These are phyloP conservation scores for Herpetomonas muscarum DNA, from an alignment of 208 protist species.

Conservation along the genomic window DNA sequence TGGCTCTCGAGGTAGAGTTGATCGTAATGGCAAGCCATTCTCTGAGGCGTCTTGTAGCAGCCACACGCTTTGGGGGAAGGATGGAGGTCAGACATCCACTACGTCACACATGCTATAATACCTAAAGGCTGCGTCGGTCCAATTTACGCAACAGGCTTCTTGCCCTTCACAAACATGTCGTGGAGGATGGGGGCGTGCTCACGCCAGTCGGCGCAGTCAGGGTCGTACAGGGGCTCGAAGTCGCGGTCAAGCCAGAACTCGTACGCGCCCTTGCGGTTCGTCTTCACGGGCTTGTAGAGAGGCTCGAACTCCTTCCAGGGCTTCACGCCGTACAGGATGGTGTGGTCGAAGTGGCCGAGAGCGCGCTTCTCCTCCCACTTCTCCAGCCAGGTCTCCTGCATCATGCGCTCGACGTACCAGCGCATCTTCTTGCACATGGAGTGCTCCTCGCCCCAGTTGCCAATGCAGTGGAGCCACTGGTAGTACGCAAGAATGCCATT, in stretches of 20 bases:
- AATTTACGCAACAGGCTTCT: slow-evolving; percentile 63
- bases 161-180: slow-evolving; percentile 86
- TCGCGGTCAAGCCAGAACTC: slow-evolving; percentile 86
- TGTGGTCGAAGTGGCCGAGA: slow-evolving; percentile 86
- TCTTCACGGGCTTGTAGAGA: slow-evolving; percentile 87
- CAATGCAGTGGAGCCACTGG: slow-evolving; percentile 90
- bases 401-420: slow-evolving; percentile 88
- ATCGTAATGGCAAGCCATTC: too few relatives aligned
- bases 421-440: slow-evolving; percentile 92
- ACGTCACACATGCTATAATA: too few relatives aligned
- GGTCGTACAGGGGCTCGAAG: slow-evolving; percentile 82
- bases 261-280: slow-evolving; percentile 85
- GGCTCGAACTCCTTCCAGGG: slow-evolving; percentile 90
- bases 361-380: slow-evolving; percentile 89
- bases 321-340: slow-evolving; percentile 80
- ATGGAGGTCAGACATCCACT: too few relatives aligned
- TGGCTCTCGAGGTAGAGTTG: too few relatives aligned
- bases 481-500: slow-evolving; percentile 89
- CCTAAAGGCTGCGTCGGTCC: too few relatives aligned
- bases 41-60: too few relatives aligned
- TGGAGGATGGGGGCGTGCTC: slow-evolving; percentile 86
- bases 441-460: slow-evolving; percentile 90
- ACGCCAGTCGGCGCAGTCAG: slow-evolving; percentile 71
- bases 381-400: slow-evolving; percentile 83
- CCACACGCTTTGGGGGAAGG: too few relatives aligned